A percentile compares a stretch with the other conserved stretches of the same genome.
Evolutionary conservation across 192 early-diverging fungal genomes (phyloP).

Genomic region (Coemansia sp.): DNA sequence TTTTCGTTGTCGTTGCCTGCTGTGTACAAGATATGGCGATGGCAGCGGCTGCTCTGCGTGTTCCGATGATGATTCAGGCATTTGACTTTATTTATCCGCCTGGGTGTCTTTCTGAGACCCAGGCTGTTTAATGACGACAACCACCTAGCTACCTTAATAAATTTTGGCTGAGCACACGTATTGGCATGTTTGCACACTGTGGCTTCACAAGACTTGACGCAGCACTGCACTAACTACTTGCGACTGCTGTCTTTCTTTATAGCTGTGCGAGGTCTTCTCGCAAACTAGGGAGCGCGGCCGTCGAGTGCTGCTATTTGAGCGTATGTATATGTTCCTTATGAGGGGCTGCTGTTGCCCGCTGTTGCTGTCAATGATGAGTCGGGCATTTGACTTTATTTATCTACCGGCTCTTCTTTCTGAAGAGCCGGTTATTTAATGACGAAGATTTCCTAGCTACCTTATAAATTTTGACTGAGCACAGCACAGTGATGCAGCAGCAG

Average conservation of each 20-base stretch:
- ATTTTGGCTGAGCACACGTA: slow-evolving; percentile 34
- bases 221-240: slow-evolving; percentile 1
- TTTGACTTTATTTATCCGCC: slow-evolving; percentile 47
- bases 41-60: neutral
- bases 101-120: slow-evolving; percentile 17
- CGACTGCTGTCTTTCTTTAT: neutral
- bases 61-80: slow-evolving; percentile 46
- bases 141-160: slow-evolving; percentile 43
- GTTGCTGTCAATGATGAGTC: slow-evolving; percentile 33
- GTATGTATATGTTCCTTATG: neutral
- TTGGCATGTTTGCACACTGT: neutral
- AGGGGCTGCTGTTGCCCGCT: neutral
- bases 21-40: neutral
- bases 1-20: too few species aligned
- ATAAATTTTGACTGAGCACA: slow-evolving; percentile 38
- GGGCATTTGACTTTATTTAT: slow-evolving; percentile 54
- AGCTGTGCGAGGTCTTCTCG: neutral
- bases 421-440: slow-evolving; percentile 27
- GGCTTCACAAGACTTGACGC: neutral
- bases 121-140: slow-evolving; percentile 40
- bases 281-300: neutral
- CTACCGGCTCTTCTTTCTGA: slow-evolving; percentile 9
- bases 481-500: neutral
- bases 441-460: slow-evolving; percentile 47
- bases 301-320: neutral